Conservation (phyloP, 2,329 filamentous ascomycete genomes). For the Calonectria hongkongensis region DNA sequence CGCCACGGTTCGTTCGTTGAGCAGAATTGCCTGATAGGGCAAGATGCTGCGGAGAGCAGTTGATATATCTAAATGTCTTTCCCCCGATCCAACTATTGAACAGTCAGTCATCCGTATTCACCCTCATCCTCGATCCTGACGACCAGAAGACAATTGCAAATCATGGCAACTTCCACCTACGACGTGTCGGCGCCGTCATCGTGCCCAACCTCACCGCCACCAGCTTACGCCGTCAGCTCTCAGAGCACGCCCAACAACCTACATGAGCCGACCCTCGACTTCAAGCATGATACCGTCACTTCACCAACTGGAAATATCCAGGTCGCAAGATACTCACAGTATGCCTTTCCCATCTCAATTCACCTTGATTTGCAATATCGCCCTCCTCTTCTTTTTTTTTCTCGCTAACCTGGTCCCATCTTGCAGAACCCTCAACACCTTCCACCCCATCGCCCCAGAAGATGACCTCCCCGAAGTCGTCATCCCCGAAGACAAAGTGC, state of each 20-base stretch:
- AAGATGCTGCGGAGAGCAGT: background rate
- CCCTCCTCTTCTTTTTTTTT: background rate
- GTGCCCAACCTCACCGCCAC: background rate
- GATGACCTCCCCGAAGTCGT: conserved; percentile 48
- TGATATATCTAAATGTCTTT: background rate
- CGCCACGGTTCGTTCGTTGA: background rate
- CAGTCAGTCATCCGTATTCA: background rate
- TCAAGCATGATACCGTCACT: background rate
- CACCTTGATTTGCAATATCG: background rate
- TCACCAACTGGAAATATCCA: conserved; percentile 9
- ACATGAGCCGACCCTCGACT: too few species aligned
- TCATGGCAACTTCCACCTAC: background rate
- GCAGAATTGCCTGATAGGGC: conserved; percentile 3
- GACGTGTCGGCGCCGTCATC: background rate
- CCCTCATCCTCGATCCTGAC: background rate
- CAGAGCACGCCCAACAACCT: background rate
- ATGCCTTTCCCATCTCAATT: background rate
- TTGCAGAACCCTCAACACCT: conserved; percentile 24
- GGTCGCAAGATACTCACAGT: conserved; percentile 17
- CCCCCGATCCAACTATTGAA: too few species aligned
- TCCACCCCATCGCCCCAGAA: conserved; percentile 37
- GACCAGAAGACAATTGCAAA: background rate
- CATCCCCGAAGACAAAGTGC: background rate
- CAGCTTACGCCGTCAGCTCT: background rate
- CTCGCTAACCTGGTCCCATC: background rate